Evolutionary conservation across 805 yeast species (phyloP).

Genomic region (Tetrapisispora arboricola): DNA sequence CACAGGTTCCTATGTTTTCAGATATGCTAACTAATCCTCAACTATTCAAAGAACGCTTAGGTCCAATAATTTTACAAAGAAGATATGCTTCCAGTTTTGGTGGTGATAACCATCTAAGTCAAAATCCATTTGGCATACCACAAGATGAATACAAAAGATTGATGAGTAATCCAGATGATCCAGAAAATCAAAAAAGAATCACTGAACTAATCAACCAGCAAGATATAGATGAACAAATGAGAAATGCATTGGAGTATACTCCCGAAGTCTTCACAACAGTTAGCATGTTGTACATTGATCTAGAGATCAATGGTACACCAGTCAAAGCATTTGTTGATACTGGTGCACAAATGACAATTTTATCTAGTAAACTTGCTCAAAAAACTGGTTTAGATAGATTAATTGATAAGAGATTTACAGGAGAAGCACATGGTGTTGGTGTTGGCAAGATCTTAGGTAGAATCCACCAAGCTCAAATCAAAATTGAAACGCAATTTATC

Average conservation of each 20-base stretch:
- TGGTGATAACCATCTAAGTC: not conserved
- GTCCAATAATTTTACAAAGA: slow-evolving; percentile 29
- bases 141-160: slow-evolving; percentile 41
- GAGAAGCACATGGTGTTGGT: slow-evolving; percentile 90
- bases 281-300: slow-evolving; percentile 70
- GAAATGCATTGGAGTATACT: slow-evolving; percentile 70
- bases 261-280: slow-evolving; percentile 86
- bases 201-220: slow-evolving; percentile 57
- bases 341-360: slow-evolving; percentile 87
- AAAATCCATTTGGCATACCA: slow-evolving; percentile 29
- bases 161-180: slow-evolving; percentile 58
- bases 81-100: slow-evolving; percentile 8
- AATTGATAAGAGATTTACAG: slow-evolving; percentile 69
- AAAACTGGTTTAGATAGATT: slow-evolving; percentile 57
- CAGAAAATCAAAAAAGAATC: slow-evolving; percentile 55
- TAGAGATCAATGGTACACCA: slow-evolving; percentile 68
- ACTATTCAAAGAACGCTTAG: slow-evolving; percentile 36
- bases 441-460: slow-evolving; percentile 66
- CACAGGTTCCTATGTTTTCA: slow-evolving; percentile 39
- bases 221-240: slow-evolving; percentile 70
- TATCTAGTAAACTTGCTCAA: slow-evolving; percentile 70
- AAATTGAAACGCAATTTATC: slow-evolving; percentile 53
- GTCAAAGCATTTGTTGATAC: slow-evolving; percentile 93
- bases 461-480: slow-evolving; percentile 80
- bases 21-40: slow-evolving; percentile 38